Base-by-base conservation (phyloP, 2,329 filamentous ascomycete species). In the Coniochaeta sp. region DNA sequence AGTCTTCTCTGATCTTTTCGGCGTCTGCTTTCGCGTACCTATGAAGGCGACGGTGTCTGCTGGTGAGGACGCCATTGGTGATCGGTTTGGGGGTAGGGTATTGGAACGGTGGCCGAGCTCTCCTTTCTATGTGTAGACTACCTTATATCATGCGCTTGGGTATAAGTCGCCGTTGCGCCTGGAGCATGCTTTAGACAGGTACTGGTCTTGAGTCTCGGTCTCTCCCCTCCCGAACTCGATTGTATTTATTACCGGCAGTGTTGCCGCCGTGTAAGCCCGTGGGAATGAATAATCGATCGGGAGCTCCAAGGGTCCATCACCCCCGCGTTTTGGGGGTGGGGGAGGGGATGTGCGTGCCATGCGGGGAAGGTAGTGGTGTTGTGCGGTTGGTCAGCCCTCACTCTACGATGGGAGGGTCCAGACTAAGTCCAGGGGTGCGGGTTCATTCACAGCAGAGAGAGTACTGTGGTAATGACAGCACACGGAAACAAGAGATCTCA, bases 21-120 rank as follows among this genome's bases (percentile, higher is more conserved):
- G 28, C 24, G 36, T 32, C 17, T 17, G 22, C 26, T 47, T 4
- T 4, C 19, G 8, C 60, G 36, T 63, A 70, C 69, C 67, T 57
- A 72, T 69, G 44, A 72, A 73, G 44, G 69, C 69, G 9, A 72
- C 59, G 2, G 67, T 69, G 42, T 71, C 62, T 58, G 61, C 59
- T 7, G 68, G 59, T 57, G 65, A 61, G 40, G 58, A 61, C 56
- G 61, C 10, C 65, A 67, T 67, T 22, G 34, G n/a, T 42, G 55
- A 14, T 9, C 17, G 42, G 10, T 47, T 9, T 6, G 42, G 10
- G 24, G 10, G 5, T 36, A 7, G 34, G 34, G 34, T 42, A 42
- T 19, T 42, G 38, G 34, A 36, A 7, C 10, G 38, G n/a, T 42
- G 16, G 36, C 32, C 14, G 36, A 40, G 17, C 4, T 10, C 9